Percentiles rank a stretch among this genome's conserved stretches.
Conservation (phyloP, 371 early-diverging fungal genomes). For the Rhizopus arrhizus region DNA sequence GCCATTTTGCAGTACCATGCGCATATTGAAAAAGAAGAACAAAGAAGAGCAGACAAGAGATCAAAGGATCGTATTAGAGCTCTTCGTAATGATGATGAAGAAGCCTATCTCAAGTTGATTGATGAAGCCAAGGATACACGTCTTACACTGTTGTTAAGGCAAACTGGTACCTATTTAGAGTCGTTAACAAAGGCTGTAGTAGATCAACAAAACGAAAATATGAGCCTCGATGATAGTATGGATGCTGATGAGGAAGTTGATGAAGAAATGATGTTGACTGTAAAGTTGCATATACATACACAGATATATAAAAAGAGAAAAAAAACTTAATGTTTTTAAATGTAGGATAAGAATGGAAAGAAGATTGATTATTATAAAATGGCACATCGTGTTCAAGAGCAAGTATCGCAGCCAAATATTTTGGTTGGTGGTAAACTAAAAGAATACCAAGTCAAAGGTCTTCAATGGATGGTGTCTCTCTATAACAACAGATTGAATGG, state of each 20-base stretch:
- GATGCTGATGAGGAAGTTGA: constrained; percentile 60
- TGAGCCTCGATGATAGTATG: constrained; percentile 41
- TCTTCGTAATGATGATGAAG: constrained; percentile 93
- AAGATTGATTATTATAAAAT: constrained; percentile 85
- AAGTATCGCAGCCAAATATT: constrained; percentile 78
- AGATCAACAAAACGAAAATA: constrained; percentile 73
- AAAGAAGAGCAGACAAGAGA: constrained; percentile 76
- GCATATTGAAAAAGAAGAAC: constrained; percentile 88
- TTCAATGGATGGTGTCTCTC: constrained; percentile 98
- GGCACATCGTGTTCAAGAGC: constrained; percentile 86
- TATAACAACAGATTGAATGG: constrained; percentile 97
- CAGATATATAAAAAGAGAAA: constrained; percentile 23
- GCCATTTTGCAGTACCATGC: constrained; percentile 77
- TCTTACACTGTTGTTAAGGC: constrained; percentile 81
- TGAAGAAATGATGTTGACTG: constrained; percentile 48
- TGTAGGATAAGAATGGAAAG: constrained; percentile 37
- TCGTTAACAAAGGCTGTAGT: constrained; percentile 78
- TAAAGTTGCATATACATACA: neutral
- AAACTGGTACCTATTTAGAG: constrained; percentile 85
- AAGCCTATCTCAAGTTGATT: constrained; percentile 90
- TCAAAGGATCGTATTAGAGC: constrained; percentile 93
- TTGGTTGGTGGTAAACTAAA: constrained; percentile 92
- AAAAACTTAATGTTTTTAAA: constrained; percentile 22
- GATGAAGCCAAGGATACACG: constrained; percentile 94
- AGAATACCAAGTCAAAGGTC: constrained; percentile 96